Evolutionary conservation across 2,329 filamentous ascomycete species (phyloP).

Genomic region (Didymosphaeria variabile): DNA sequence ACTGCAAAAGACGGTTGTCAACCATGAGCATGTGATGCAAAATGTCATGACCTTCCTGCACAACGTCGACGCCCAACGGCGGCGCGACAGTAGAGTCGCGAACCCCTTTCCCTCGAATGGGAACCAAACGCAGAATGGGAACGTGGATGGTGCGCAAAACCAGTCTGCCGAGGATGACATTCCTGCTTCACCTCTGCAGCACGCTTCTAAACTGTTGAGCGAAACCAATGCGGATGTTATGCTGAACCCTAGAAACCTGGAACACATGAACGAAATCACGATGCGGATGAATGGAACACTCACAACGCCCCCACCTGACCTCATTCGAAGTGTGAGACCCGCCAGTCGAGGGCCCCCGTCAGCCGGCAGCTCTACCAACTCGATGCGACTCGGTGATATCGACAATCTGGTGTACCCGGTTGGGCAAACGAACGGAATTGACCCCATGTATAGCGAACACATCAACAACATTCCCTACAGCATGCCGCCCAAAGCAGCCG

Average conservation of each 20-base stretch:
- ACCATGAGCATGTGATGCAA: constrained; percentile 76
- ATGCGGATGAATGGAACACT: constrained; percentile 64
- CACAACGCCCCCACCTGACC: constrained; percentile 66
- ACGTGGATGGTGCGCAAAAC: constrained; percentile 50
- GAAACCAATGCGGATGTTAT: constrained; percentile 73
- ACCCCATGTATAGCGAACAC: constrained; percentile 93
- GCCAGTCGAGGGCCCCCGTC: constrained; percentile 57
- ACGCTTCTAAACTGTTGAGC: constrained; percentile 71
- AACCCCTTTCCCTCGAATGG: constrained; percentile 50
- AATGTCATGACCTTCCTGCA: constrained; percentile 75
- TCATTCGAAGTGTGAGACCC: constrained; percentile 58
- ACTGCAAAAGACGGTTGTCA: constrained; percentile 74
- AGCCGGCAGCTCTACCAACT: constrained; percentile 59
- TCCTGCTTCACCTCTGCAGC: constrained; percentile 72
- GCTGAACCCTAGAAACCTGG: constrained; percentile 69
- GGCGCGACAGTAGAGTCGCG: constrained; percentile 66
- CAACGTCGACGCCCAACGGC: constrained; percentile 69
- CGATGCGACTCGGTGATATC: constrained; percentile 66
- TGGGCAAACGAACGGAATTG: constrained; percentile 88
- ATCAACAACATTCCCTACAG: constrained; percentile 93
- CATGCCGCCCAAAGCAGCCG: constrained; percentile 71
- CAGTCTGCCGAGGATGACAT: constrained; percentile 65
- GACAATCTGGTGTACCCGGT: constrained; percentile 88
- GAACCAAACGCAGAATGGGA: constrained; percentile 53
- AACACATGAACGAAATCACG: constrained; percentile 69